Evolutionary conservation across 331 rosid genomes (phyloP), one percentile per base, ranked within the genome.

Genomic region (Quercus phellos): DNA sequence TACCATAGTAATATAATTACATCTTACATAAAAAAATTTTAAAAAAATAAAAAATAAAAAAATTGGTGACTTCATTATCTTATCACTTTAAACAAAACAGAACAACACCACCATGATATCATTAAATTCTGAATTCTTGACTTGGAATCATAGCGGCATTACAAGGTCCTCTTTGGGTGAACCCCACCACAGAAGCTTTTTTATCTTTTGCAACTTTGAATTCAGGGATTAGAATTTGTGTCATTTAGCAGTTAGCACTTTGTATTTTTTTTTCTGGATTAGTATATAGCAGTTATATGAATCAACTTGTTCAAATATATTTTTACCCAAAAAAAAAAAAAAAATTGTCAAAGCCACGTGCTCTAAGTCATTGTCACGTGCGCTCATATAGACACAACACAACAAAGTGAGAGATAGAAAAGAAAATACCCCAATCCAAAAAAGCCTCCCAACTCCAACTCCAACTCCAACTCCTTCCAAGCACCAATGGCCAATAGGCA

Each of bases 311-410:
- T 8, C 12, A 38, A 38, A 38, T 38, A 22, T 58, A 30, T 30
- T 30, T 29, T 30, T 30, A 30, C 32, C 32, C 26, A 24, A 24
- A 30, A 30, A 29, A 29, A 29, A 3, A 29, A 3, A 29, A 29
- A 0, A 29, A 3, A 14, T 58, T 14, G 69, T 4, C 30, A 42
- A 14, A 24, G 30, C 35, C 78, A 74, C 58, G 70, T 74, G 78
- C 19, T 53, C 18, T 5, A 74, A 42, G 70, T 38, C 77, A 11
- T 26, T 32, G 35, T 75, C 79, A 63, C 51, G 79, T 75, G 63
- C 30, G 27, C 67, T 22, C 10, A 58, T 10, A 58, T 3, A 38
- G 30, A 58, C 16, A 27, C 12, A 58, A 58, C 29, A 27, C 12
- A 58, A 22, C 16, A 46, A 46, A 12, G 53, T 38, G 46, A 38